Evolutionary conservation across 257 asterid species (phyloP), one percentile per base, ranked within the genome.

Genomic region (Rhazya stricta): DNA sequence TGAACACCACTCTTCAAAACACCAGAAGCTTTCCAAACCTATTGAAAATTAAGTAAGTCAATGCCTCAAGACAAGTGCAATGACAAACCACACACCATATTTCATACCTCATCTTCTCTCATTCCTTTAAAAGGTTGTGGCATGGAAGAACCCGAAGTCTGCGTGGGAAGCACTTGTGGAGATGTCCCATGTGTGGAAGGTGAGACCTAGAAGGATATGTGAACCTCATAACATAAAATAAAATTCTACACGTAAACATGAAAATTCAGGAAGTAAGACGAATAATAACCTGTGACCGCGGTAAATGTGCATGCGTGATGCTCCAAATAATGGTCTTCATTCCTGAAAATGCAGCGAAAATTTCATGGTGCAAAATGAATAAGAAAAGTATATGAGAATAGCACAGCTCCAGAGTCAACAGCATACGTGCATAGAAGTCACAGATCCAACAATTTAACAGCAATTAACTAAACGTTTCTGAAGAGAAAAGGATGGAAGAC

Each of bases 271-370:
- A 69, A 56, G 54, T 19, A n/a, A 78, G 69, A 72, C 30, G 30
- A 63, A 45, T 50, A 21, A 61, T 66, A 79, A 92, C 99, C 97
- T 95, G 99, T 60, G 98, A 89, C 73, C 99, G 90, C 48, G 99
- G 99, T 67, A 89, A 75, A 83, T 95, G 99, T 72, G 98, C 92
- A 85, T 95, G 98, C 74, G 98, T 95, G 80, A 95, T 95, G 86
- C 99, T 92, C 99, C 98, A 95, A 77, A 92, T 86, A 58, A 95
- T 95, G 71, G 99, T 95, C 90, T 92, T 95, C 99, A 95, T 95
- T 83, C 99, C 99, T 95, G 87, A 83, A 78, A 77, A 13, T 60
- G 61, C 29, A 62, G 41, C 9, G 30, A 60, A 34, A 41, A 46
- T 27, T 16, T 43, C 34, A 46, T 57, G 3, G 19, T 41, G 53